Base-by-base conservation (phyloP, 306 rosid species). In the Neltuma alba region DNA sequence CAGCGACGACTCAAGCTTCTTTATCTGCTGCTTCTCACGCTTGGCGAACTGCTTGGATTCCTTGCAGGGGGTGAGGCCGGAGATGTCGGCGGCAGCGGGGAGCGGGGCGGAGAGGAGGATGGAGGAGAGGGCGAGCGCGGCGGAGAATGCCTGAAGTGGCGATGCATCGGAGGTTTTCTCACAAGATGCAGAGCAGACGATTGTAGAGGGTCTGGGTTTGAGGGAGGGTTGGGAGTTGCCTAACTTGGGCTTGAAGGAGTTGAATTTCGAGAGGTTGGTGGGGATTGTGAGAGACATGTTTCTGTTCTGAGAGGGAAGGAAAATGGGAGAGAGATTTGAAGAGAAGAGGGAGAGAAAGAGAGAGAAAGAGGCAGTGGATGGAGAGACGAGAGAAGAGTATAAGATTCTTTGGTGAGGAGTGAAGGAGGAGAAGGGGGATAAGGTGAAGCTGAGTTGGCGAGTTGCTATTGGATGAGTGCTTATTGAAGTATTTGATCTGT, bases 1-100 rank as follows among this genome's bases (percentile, higher is more conserved):
- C 58, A 93, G 79, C 9, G 99, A 88, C 0, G 98, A 90, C 45
- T 93, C 91, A 0, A 96, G 91, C 55, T 93, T 96, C 89, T 93
- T 96, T 38, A 96, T 70, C 30, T 81, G 83, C 27, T 91, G 93
- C 83, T 96, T 93, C 88, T 96, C 93, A 0, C 98, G 86, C 85
- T 96, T 96, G 11, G 93, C 94, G 80, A 93, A 96, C 45, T 93
- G 98, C 85, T 91, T 93, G 15, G 99, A 93, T 0, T 96, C 98
- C 79, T 91, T 96, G 90, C 99, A 96, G 0, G 99, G 99, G 15
- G 98, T 96, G 4, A 93, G 87, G 0, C 99, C 99, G 0, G 98
- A 18, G 75, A 96, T 96, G 85, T 96, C 99, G 1, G 99, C 99
- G 31, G 55, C 78, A 13, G 99, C 99, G 0, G 98, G 98, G 57